Percentiles rank a stretch among this genome's conserved stretches.
phyloP scores from a whole-genome alignment of 202 grass and related monocot species.

The Panicum hallii region DNA sequence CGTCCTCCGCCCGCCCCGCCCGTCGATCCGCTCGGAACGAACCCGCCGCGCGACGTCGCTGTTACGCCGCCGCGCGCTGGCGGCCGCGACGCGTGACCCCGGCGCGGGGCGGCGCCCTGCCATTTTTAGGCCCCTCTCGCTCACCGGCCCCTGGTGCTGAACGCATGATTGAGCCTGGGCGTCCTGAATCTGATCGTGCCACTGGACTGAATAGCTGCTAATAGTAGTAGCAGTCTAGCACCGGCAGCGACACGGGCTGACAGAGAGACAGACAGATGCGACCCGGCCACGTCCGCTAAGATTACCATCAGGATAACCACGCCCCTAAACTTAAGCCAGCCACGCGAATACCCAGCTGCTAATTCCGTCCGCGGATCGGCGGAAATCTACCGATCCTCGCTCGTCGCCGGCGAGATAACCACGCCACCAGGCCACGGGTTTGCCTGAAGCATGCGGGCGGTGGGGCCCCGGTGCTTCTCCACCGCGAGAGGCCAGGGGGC shows the following conservation, averaged over 20 bases:
- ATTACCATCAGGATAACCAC: constrained; percentile 42
- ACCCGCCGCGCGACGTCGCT: neutral
- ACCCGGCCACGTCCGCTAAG: neutral
- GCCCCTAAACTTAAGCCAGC: constrained; percentile 36
- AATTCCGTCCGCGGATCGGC: constrained; percentile 28
- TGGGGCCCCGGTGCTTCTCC: constrained; percentile 37
- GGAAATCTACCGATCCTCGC: constrained; percentile 38
- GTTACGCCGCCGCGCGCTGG: neutral
- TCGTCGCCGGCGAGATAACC: constrained; percentile 21
- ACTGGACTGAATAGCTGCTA: constrained; percentile 1
- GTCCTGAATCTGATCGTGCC: neutral
- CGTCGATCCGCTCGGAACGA: neutral
- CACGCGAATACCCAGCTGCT: constrained; percentile 36
- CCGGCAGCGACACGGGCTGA: neutral
- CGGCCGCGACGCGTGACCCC: neutral
- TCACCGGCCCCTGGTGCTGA: neutral
- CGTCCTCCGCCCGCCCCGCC: neutral
- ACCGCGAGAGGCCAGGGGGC: neutral
- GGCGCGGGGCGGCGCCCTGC: neutral
- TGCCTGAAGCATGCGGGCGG: constrained; percentile 43
- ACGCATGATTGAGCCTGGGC: neutral
- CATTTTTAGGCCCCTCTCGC: constrained; percentile 23
- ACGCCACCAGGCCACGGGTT: constrained; percentile 35
- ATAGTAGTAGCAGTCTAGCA: neutral
- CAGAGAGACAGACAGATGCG: neutral